phyloP scores from a whole-genome alignment of 768 basidiomycete species.

The Boletus rubescentipes region DNA sequence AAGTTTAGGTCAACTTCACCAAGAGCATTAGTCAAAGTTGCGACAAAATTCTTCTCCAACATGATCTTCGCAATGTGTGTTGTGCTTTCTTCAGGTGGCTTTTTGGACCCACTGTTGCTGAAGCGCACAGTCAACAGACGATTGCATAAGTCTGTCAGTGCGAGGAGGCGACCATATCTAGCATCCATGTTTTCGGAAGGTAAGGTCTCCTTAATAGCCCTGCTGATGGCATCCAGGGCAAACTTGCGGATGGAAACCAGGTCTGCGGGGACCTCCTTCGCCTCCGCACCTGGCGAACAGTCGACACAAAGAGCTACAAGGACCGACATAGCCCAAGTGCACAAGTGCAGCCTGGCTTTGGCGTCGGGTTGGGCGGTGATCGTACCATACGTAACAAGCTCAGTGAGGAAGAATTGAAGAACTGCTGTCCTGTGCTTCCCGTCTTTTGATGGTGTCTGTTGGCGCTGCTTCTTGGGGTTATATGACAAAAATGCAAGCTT shows the following conservation, averaged over 20 bases:
- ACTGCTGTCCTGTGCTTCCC: slow-evolving; percentile 63
- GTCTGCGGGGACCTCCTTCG: slow-evolving; percentile 76
- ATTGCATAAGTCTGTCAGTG: slow-evolving; percentile 83
- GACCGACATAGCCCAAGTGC: slow-evolving; percentile 88
- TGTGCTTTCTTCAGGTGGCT: slow-evolving; percentile 68
- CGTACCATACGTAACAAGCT: slow-evolving; percentile 76
- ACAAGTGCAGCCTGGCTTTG: slow-evolving; percentile 59
- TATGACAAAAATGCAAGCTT: slow-evolving; percentile 86
- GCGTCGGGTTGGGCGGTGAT: slow-evolving; percentile 61
- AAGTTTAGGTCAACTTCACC: slow-evolving; percentile 95
- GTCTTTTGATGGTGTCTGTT: slow-evolving; percentile 65
- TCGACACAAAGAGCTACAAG: slow-evolving; percentile 94
- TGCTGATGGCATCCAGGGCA: slow-evolving; percentile 85
- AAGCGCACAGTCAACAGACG: slow-evolving; percentile 82
- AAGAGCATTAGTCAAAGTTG: slow-evolving; percentile 81
- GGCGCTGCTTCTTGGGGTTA: slow-evolving; percentile 57
- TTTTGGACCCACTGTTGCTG: slow-evolving; percentile 47
- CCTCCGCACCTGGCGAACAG: slow-evolving; percentile 57
- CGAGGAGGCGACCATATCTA: slow-evolving; percentile 86
- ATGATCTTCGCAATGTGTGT: slow-evolving; percentile 96
- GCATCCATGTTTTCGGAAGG: slow-evolving; percentile 59
- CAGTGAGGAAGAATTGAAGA: slow-evolving; percentile 77
- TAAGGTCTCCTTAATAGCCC: slow-evolving; percentile 78
- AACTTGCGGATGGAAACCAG: slow-evolving; percentile 89
- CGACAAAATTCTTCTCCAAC: slow-evolving; percentile 96